Conservation (phyloP, 805 yeast genomes). For the Candida corydali region DNA sequence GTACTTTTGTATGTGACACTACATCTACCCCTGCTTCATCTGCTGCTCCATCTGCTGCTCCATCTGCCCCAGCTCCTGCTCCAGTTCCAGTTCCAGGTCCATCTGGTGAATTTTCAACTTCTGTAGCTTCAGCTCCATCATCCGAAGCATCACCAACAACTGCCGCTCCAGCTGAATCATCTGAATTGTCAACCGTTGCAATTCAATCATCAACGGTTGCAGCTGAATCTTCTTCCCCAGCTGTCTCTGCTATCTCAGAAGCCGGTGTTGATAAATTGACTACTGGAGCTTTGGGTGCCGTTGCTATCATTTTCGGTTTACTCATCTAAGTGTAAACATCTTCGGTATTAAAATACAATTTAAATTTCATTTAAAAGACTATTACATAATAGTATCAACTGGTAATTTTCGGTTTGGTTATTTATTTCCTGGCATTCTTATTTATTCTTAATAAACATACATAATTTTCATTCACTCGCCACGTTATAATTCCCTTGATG, state of each 20-base stretch:
- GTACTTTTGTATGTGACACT: slow-evolving; percentile 38
- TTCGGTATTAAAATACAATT: no score
- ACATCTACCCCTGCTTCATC: slow-evolving; percentile 1
- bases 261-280: slow-evolving; percentile 26
- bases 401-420: no score
- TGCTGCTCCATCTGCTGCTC: slow-evolving; percentile 3
- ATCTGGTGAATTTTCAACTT: not conserved
- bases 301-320: slow-evolving; percentile 15
- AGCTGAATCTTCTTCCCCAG: slow-evolving; percentile 10
- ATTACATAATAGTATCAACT: no score
- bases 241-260: slow-evolving; percentile 7
- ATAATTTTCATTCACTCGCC: no score
- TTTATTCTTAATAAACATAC: no score
- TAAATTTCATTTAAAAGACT: no score
- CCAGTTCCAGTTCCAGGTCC: not conserved
- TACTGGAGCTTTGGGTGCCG: slow-evolving; percentile 34
- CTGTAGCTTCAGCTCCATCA: slow-evolving; percentile 42
- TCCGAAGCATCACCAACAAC: slow-evolving; percentile 7
- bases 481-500: no score
- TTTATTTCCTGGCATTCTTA: no score
- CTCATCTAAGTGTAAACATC: not conserved
- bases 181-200: slow-evolving; percentile 21
- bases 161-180: slow-evolving; percentile 6
- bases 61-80: not conserved
- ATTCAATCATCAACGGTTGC: slow-evolving; percentile 10